Conservation (phyloP, 331 rosid genomes). For the Spiraea crenata region DNA sequence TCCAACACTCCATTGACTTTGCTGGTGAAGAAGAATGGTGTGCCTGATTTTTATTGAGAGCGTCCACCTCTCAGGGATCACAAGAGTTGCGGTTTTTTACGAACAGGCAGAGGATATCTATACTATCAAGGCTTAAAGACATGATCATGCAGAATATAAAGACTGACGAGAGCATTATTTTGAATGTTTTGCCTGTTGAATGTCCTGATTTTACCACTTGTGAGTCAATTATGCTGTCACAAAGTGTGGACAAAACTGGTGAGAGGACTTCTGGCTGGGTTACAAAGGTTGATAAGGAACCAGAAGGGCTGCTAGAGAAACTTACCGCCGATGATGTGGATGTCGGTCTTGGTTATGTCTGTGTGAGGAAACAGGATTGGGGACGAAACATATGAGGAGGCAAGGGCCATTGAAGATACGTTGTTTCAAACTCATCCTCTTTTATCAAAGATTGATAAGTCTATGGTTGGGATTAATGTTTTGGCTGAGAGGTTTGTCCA, state of each 20-base stretch:
- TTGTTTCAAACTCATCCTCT: too few relatives aligned
- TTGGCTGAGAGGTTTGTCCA: too few relatives aligned
- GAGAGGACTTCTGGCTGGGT: slow-evolving; percentile 31
- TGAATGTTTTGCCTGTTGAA: slow-evolving; percentile 21
- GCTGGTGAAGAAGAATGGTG: neutral
- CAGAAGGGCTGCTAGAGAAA: slow-evolving; percentile 21
- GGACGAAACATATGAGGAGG: neutral
- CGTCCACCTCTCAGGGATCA: neutral
- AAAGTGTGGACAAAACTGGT: slow-evolving; percentile 22
- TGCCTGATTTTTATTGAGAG: neutral
- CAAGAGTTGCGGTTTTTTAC: neutral
- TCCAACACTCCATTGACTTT: neutral
- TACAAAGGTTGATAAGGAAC: slow-evolving; percentile 17
- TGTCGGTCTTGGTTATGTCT: slow-evolving; percentile 24
- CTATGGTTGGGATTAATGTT: too few relatives aligned
- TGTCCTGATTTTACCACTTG: slow-evolving; percentile 20
- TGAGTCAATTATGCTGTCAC: slow-evolving; percentile 25
- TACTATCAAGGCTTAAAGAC: too few relatives aligned
- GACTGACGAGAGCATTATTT: slow-evolving; percentile 22
- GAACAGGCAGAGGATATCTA: neutral
- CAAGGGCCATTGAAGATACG: too few relatives aligned
- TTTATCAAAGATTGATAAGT: too few relatives aligned
- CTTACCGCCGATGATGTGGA: slow-evolving; percentile 18
- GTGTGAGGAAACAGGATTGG: too few relatives aligned
- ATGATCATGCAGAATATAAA: neutral